A percentile compares a stretch with the other conserved stretches of the same genome.
These are phyloP conservation scores for Coniophora puteana DNA, from an alignment of 1,284 basidiomycete species.

Conservation along the genomic window DNA sequence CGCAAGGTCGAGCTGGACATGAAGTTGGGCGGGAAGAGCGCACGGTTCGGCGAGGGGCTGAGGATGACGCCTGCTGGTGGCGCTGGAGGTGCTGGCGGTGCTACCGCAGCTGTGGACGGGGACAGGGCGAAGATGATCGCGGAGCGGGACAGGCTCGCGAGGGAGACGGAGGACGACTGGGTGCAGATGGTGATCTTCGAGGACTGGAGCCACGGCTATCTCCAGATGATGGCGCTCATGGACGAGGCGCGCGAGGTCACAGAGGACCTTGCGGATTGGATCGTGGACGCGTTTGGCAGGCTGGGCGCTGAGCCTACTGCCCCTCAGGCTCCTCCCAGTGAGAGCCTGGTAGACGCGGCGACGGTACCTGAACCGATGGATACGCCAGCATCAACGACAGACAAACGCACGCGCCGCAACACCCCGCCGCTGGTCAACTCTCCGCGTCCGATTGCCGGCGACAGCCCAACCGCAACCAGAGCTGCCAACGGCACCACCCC, in stretches of 20 bases:
- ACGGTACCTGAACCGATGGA: slow-evolving; percentile 14
- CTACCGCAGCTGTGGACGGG: slow-evolving; percentile 12
- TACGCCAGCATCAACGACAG: slow-evolving; percentile 12
- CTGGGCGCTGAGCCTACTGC: too few species aligned
- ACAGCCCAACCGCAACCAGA: slow-evolving; percentile 23
- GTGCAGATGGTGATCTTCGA: slow-evolving; percentile 89
- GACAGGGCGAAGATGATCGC: slow-evolving; percentile 40
- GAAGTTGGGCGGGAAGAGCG: slow-evolving; percentile 51
- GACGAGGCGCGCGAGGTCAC: slow-evolving; percentile 80
- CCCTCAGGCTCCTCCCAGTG: slow-evolving; percentile 14
- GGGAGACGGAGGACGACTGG: slow-evolving; percentile 90
- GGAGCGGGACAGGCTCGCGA: slow-evolving; percentile 56
- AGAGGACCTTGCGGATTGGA: slow-evolving; percentile 91
- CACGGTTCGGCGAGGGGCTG: slow-evolving; percentile 51
- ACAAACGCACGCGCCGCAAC: slow-evolving; percentile 8
- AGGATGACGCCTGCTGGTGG: slow-evolving; percentile 37
- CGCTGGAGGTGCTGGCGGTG: slow-evolving; percentile 20
- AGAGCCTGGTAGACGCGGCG: slow-evolving; percentile 17
- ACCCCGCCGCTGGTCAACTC: slow-evolving; percentile 15
- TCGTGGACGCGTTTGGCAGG: slow-evolving; percentile 71
- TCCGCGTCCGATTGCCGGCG: slow-evolving; percentile 12
- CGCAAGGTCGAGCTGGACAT: slow-evolving; percentile 68
- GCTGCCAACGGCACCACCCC: slow-evolving; percentile 4
- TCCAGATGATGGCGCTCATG: slow-evolving; percentile 92
- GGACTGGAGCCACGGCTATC: slow-evolving; percentile 91